Evolutionary conservation across 345 rosid genomes (phyloP), one percentile per base, ranked within the genome.

Genomic region (Gossypium mustelinum): DNA sequence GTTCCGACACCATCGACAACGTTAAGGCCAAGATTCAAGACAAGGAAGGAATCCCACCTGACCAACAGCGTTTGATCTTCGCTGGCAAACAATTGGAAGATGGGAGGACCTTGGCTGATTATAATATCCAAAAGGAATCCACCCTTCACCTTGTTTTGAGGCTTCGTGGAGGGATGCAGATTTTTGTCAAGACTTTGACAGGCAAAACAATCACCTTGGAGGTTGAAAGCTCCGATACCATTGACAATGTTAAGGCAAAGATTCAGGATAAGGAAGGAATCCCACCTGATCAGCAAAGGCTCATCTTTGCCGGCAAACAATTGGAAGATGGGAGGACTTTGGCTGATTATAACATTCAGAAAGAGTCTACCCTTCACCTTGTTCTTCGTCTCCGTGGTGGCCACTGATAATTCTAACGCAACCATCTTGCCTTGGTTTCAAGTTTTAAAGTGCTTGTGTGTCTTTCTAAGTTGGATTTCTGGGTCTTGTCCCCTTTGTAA

Each of bases 241-340:
- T 62, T 6, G 75, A 77, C 4, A 70, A 70, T 25, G 79, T 70
- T 0, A 70, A 70, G 54, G 75, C 79, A 0, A 77, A 71, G 75
- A 77, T 70, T 11, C 75, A 70, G 72, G 75, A 77, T 9, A 70
- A 70, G 60, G 75, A 57, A 9, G 79, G 75, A 34, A 34, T 34
- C 41, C 41, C 41, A 34, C 41, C 41, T 34, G 78, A 68, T 27
- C 78, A 76, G 22, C 73, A 76, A 11, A n/a, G 74, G 68, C 68
- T 76, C 12, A 60, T 77, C 55, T 77, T 66, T 14, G 76, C 80
- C 1, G 76, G 80, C 7, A 78, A 78, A 41, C 76, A 78, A 34
- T 34, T 34, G 41, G 41, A 34, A 34, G 41, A 34, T 34, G 41
- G 41, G 7, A 34, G 41, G 41, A 34, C 75, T 4, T 48, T 77